Evolutionary conservation across 225 moss, liverwort and hornwort species (phyloP), one percentile per base, ranked within the genome.

Genomic region (Lunularia cruciata): DNA sequence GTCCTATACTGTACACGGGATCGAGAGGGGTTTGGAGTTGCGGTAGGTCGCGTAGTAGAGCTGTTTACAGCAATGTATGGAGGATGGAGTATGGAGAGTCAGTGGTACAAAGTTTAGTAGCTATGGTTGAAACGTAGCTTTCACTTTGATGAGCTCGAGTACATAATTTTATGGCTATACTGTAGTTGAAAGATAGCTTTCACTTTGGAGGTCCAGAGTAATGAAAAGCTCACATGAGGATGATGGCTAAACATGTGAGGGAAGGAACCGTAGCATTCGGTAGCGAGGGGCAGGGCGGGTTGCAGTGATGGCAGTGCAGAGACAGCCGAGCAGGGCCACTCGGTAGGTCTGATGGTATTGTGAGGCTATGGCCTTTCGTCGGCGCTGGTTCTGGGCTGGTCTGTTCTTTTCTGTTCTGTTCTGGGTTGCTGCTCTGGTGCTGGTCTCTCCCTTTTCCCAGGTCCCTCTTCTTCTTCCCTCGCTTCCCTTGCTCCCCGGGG

Each of bases 241-340:
- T 54, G 54, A 25, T 54, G 54, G 26, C 6, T 25, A 28, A 9
- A 13, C 54, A 26, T 54, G 54, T 54, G 54, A 54, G 54, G 22
- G 26, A 28, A 27, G n/a, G 54, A 28, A 27, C 26, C 54, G 28
- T 54, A 27, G 54, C 54, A 27, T 27, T 54, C 54, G 54, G 54
- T 54, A 54, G 28, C 0, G 54, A 54, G 27, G 28, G 30, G 54
- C 54, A 54, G 54, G n/a, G 43, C 11, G 52, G 22, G 56, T 0
- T 4, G 31, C 30, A 57, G 56, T 57, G 56, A 31, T 57, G 56
- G 25, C n/a, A 57, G 56, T 8, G 56, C 56, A 66, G 66, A 65
- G 65, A 65, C 65, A 65, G 65, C 65, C 65, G 65, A 65, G 65
- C 65, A 65, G 65, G 65, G 19, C 65, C 47, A 65, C 28, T 6